Evolutionary conservation across 805 yeast genomes (phyloP).

Genomic region (Cyberlindnera mississippiensis): DNA sequence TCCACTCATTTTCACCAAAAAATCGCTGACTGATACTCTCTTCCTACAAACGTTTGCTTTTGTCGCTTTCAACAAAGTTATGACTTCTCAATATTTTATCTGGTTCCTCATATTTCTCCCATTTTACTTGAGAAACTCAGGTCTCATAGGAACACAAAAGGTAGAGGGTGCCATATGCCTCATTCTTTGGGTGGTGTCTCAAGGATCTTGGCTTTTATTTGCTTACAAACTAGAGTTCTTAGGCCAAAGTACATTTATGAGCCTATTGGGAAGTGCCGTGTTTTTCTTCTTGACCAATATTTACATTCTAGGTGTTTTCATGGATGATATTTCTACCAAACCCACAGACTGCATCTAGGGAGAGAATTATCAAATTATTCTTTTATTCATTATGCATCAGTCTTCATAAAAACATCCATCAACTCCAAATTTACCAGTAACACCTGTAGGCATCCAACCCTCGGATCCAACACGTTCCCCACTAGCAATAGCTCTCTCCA

Average conservation of each 20-base stretch:
- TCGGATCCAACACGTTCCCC: constrained; percentile 41
- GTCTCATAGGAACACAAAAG: constrained; percentile 27
- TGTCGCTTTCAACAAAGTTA: constrained; percentile 74
- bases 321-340: constrained; percentile 29
- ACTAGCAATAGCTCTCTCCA: constrained; percentile 28
- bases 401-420: constrained; percentile 69
- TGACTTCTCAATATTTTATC: constrained; percentile 92
- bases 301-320: constrained; percentile 53
- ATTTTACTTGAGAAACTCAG: constrained; percentile 51
- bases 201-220: constrained; percentile 71
- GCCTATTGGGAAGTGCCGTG: constrained; percentile 51
- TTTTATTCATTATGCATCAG: constrained; percentile 9
- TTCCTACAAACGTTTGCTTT: constrained; percentile 79
- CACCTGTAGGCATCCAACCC: constrained; percentile 47
- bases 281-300: constrained; percentile 60
- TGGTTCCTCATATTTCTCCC: constrained; percentile 92
- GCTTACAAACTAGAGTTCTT: constrained; percentile 81
- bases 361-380: too few relatives aligned
- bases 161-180: constrained; percentile 40
- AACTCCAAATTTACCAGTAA: constrained; percentile 57
- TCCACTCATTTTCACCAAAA: constrained; percentile 47
- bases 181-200: constrained; percentile 62
- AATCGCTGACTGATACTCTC: constrained; percentile 45
- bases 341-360: constrained; percentile 1
- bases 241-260: constrained; percentile 58